Base-by-base conservation (phyloP, 2,329 filamentous ascomycete genomes). In the Ophiocordyceps australis region DNA sequence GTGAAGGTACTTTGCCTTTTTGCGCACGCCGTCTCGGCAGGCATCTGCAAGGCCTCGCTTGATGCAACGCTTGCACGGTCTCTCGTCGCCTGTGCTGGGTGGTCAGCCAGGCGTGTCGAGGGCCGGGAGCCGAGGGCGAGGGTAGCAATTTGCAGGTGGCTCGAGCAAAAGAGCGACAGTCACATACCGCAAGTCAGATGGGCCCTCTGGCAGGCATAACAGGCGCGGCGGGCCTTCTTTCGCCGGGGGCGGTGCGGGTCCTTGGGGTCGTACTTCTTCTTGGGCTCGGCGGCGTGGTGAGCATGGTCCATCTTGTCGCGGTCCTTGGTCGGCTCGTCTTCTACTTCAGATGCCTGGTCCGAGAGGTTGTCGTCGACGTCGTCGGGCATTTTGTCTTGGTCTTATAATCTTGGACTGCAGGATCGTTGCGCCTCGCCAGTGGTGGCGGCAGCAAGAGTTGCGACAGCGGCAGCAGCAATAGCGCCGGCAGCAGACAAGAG, bases 1-100 rank as follows among this genome's bases (percentile, higher is more conserved):
- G 45, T 95, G 85, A 29, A 98, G 77, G 50, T 98, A 98, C 51
- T 98, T 98, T 27, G 89, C 89, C 63, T 95, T 98, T 54, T 98
- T 98, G 35, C 89, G 77, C 26, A 95, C 83, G 28, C 89, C 89
- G 46, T 98, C 89, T 49, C 93, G 83, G 45, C 89, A 98, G 32
- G 72, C 72, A 47, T 93, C 83, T 41, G 83, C 79, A 14, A 95
- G 67, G 23, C 82, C 81, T 40, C 89, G 76, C 52, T 94, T 94
- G 39, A 95, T 82, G 49, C 89, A 98, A 42, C 89, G 66, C 43
- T 83, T 72, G 47, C 89, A 98, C 27, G 89, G 89, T 39, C 89
- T 69, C 50, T 98, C 86, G 48, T 98, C 89, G 42, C 86, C 89
- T 95, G 44, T 14, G 26, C 21, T 32, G 34, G 31, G 42, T 33